Conservation (phyloP, 257 asterid genomes). For the Datura wrightii region DNA sequence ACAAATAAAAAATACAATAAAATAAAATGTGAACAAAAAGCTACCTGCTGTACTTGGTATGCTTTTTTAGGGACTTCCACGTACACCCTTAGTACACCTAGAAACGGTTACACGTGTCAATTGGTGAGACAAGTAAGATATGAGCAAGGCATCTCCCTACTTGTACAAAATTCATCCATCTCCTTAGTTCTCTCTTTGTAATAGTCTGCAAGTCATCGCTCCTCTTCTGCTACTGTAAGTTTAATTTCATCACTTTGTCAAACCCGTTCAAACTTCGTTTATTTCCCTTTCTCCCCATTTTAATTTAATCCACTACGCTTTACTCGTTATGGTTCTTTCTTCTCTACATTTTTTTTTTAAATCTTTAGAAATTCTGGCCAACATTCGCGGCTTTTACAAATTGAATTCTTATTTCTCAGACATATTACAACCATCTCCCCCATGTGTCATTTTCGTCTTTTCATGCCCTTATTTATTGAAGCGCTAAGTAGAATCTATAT, state of each 20-base stretch:
- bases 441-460: not conserved
- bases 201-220: not conserved
- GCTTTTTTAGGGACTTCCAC: not conserved
- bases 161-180: not conserved
- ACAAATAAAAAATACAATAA: too few relatives aligned
- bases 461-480: not conserved
- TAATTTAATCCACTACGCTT: not conserved
- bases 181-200: not conserved
- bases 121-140: not conserved
- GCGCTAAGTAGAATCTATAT: not conserved
- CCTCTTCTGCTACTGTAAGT: conserved; percentile 6
- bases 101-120: not conserved
- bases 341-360: not conserved
- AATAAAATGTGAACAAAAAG: not conserved
- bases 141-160: not conserved
- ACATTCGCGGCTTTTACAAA: not conserved
- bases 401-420: not conserved
- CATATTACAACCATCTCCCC: not conserved
- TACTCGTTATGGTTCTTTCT: not conserved
- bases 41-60: not conserved
- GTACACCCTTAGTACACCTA: not conserved
- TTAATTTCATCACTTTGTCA: not conserved
- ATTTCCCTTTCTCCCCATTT: not conserved
- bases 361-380: not conserved
- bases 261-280: not conserved